These are phyloP conservation scores for Talaromyces atroroseus DNA, from an alignment of 2,329 filamentous ascomycete genomes.

Conservation along the genomic window DNA sequence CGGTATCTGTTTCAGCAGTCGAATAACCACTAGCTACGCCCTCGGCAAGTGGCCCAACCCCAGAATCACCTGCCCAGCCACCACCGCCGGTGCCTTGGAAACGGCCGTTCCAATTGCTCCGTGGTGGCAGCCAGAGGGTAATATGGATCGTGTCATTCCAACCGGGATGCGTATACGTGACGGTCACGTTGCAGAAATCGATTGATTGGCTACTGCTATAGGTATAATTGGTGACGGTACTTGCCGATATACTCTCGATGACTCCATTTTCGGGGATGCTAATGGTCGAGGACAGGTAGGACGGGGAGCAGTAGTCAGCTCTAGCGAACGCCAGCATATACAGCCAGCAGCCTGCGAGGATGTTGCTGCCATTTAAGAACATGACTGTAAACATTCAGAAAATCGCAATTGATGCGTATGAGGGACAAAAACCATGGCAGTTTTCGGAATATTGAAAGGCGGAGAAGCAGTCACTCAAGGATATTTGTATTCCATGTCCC, in stretches of 20 bases:
- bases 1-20: conserved; percentile 14
- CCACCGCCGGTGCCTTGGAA: conserved; percentile 35
- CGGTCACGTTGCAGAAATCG: conserved; percentile 35
- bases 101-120: conserved; percentile 31
- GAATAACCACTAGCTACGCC: conserved; percentile 13
- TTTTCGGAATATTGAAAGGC: neutral
- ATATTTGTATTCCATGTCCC: neutral
- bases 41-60: neutral
- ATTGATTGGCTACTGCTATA: neutral
- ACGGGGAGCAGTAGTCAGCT: neutral
- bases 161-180: conserved; percentile 35
- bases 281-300: neutral
- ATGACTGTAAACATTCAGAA: neutral
- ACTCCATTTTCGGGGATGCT: neutral
- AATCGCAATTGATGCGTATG: no score
- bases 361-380: neutral
- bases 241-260: neutral
- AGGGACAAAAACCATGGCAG: neutral
- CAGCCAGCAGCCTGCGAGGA: neutral
- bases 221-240: neutral
- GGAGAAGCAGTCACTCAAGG: neutral
- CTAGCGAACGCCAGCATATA: neutral
- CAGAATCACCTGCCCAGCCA: conserved; percentile 24
- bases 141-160: conserved; percentile 29
- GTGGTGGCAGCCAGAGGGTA: conserved; percentile 27